phyloP scores from a whole-genome alignment of 805 yeast genomes.

The Candida patagonica region DNA sequence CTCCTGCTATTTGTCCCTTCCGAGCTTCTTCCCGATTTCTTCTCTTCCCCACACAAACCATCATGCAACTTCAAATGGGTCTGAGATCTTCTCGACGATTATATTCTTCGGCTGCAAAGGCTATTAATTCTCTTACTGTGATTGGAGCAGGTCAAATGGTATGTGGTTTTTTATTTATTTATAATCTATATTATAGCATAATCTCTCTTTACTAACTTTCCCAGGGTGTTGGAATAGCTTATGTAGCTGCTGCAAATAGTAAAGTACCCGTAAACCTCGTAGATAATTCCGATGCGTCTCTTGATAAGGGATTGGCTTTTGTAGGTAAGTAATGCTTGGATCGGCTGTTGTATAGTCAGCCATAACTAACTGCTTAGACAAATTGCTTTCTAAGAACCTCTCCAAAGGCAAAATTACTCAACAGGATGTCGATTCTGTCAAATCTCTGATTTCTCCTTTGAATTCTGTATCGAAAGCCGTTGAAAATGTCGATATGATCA shows the following conservation, averaged over 20 bases:
- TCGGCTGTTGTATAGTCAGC: too few species aligned
- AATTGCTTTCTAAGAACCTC: constrained; percentile 31
- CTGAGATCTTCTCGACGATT: too few species aligned
- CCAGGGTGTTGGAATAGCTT: constrained; percentile 36
- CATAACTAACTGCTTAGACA: constrained; percentile 16
- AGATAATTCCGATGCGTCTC: constrained; percentile 27
- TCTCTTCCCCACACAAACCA: too few species aligned
- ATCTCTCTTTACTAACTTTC: constrained; percentile 1
- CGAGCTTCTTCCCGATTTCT: too few species aligned
- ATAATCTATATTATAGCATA: background rate
- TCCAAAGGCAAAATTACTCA: constrained; percentile 27
- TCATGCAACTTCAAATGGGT: too few species aligned
- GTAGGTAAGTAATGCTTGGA: constrained; percentile 12
- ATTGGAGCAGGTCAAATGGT: constrained; percentile 39
- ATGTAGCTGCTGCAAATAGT: constrained; percentile 33
- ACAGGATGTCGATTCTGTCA: constrained; percentile 25
- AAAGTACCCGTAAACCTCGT: constrained; percentile 28
- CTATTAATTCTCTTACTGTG: constrained; percentile 25
- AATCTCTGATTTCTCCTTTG: constrained; percentile 20
- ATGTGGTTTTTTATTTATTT: constrained; percentile 4
- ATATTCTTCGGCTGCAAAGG: constrained; percentile 4
- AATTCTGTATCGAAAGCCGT: constrained; percentile 22
- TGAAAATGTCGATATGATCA: constrained; percentile 28
- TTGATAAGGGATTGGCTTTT: constrained; percentile 27
- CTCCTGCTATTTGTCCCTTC: too few species aligned